Conservation (phyloP, 2,329 filamentous ascomycete genomes). For the Fusarium sp. region DNA sequence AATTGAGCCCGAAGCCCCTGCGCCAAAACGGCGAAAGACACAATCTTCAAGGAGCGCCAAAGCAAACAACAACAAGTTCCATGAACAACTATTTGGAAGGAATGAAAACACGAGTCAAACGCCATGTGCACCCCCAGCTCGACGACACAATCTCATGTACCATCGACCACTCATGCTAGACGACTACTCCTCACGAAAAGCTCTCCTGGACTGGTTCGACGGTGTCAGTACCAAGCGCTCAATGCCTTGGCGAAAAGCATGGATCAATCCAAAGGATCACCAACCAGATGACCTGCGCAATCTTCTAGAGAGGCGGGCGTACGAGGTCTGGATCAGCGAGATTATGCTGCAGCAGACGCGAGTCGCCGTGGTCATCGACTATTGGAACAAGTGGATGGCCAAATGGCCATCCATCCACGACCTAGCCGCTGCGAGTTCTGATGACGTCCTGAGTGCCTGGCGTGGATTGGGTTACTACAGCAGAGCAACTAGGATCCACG, state of each 20-base stretch:
- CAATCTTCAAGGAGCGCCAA: conserved; percentile 27
- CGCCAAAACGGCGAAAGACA: conserved; percentile 38
- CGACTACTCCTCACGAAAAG: conserved; percentile 44
- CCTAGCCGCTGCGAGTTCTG: conserved; percentile 63
- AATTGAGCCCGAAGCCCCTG: conserved; percentile 30
- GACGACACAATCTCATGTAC: conserved; percentile 56
- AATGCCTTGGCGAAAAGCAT: conserved; percentile 71
- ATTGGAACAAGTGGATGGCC: conserved; percentile 72
- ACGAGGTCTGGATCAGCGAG: conserved; percentile 75
- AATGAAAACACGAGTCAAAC: neutral
- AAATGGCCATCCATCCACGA: conserved; percentile 70
- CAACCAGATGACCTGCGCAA: conserved; percentile 51
- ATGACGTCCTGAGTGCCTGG: conserved; percentile 70
- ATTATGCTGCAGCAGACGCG: conserved; percentile 77
- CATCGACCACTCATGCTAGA: conserved; percentile 63
- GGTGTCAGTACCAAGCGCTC: conserved; percentile 57
- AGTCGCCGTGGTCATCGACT: conserved; percentile 70
- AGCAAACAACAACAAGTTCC: conserved; percentile 15
- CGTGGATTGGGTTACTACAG: conserved; percentile 73
- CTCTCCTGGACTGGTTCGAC: conserved; percentile 66
- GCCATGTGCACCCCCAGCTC: conserved; percentile 32
- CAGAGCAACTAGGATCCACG: conserved; percentile 70
- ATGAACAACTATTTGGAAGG: conserved; percentile 31
- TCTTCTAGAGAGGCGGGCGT: conserved; percentile 66
- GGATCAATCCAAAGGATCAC: conserved; percentile 58